phyloP scores from a whole-genome alignment of 2,329 filamentous ascomycete species.

The Aureobasidium melanogenum region DNA sequence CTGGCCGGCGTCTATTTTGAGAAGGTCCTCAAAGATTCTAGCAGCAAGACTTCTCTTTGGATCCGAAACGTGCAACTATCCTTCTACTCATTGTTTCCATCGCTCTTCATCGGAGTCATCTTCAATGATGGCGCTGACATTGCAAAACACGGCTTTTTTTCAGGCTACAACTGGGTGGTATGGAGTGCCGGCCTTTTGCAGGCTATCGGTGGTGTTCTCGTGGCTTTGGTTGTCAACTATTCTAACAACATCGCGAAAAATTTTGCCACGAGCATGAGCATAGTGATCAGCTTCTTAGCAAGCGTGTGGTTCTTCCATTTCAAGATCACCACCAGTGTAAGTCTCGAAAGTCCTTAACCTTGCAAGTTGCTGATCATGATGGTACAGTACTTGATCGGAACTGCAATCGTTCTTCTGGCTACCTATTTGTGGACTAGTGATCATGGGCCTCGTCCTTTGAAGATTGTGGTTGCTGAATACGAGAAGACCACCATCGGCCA shows the following conservation, averaged over 20 bases:
- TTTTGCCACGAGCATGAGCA: conserved; percentile 86
- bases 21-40: conserved; percentile 84
- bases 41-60: conserved; percentile 71
- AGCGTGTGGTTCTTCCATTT: conserved; percentile 84
- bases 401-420: conserved; percentile 65
- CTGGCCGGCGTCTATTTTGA: conserved; percentile 82
- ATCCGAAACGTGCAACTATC: conserved; percentile 90
- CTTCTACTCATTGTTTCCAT: conserved; percentile 87
- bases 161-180: conserved; percentile 86
- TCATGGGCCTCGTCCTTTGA: conserved; percentile 48
- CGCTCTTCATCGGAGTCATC: conserved; percentile 75
- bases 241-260: conserved; percentile 89
- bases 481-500: conserved; percentile 62
- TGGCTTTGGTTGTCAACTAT: conserved; percentile 71
- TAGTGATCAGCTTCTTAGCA: conserved; percentile 75
- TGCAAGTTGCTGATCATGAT: neutral
- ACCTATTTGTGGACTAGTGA: conserved; percentile 80
- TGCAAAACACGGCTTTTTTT: conserved; percentile 78
- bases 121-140: conserved; percentile 83
- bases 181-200: conserved; percentile 80
- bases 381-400: conserved; percentile 69
- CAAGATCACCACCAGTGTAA: conserved; percentile 60
- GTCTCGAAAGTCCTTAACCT: conserved; percentile 27
- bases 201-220: conserved; percentile 74
- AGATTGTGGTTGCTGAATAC: conserved; percentile 61